phyloP scores from a whole-genome alignment of 106 monocot species.

The Dendrobium nobile region DNA sequence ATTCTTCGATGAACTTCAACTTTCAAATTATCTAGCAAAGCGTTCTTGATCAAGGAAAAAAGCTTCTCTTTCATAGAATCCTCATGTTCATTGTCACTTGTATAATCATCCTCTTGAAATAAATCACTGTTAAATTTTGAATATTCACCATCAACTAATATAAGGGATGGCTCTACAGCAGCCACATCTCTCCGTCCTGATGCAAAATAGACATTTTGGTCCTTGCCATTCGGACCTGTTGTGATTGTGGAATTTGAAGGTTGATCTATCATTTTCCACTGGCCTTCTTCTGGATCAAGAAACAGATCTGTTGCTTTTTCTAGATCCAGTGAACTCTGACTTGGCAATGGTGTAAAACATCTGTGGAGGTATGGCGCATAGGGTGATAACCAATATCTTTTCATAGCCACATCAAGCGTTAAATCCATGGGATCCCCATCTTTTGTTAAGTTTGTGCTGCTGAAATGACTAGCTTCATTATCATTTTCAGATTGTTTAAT shows the following conservation, averaged over 20 bases:
- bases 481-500: conserved; percentile 10
- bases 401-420: conserved; percentile 21
- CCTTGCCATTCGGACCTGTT: conserved; percentile 12
- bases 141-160: conserved; percentile 25
- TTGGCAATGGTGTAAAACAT: conserved; percentile 28
- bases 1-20: conserved; percentile 69
- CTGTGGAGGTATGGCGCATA: conserved; percentile 35
- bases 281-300: conserved; percentile 78
- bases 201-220: conserved; percentile 11
- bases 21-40: conserved; percentile 50
- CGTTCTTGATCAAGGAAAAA: conserved; percentile 31
- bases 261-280: conserved; percentile 77
- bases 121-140: conserved; percentile 5
- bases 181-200: conserved; percentile 6
- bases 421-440: conserved; percentile 11
- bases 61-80: conserved; percentile 29
- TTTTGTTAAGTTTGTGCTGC: conserved; percentile 12
- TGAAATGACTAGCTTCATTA: conserved; percentile 5
- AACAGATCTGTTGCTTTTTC: conserved; percentile 68
- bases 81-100: conserved; percentile 5
- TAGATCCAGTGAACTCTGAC: conserved; percentile 25
- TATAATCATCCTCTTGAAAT: conserved; percentile 16
- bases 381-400: conserved; percentile 41
- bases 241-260: conserved; percentile 15
- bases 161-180: conserved; percentile 60